Base-by-base conservation (phyloP, 78 protist genomes). In the Mantamonas sphyraenae region DNA sequence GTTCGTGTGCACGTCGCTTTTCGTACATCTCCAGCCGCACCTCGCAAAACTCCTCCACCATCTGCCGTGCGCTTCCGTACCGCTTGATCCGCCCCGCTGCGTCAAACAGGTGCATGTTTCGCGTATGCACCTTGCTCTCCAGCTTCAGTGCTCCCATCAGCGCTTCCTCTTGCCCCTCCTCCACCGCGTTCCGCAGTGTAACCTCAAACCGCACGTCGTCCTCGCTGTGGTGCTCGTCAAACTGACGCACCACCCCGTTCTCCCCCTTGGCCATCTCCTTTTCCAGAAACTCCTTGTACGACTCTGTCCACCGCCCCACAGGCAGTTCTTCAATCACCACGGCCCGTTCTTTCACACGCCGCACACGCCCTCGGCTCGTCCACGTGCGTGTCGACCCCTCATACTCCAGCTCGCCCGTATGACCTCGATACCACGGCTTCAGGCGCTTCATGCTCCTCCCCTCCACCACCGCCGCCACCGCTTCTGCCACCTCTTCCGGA, bases 101-200 rank as follows among this genome's bases (percentile, higher is more conserved):
- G 73, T 91, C 94, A 55, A 92, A 97, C 12, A 86, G 69, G 19
- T 64, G 50, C 90, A 95, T 79, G 90, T 94, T 94, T 31, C n/a
- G n/a, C n/a, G n/a, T n/a, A n/a, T n/a, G n/a, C n/a, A 10, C 35
- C 60, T 26, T 65, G 39, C 59, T 57, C 38, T 59, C 59, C 30
- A 90, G 85, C 79, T 86, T 84, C 80, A 90, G 76, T 74, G 64
- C 59, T 60, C 86, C 80, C 40, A 34, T 14, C 37, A 79, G 74
- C 31, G 77, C 90, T 1, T 1, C 55, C 12, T 28, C 38, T 28
- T 74, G 75, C 0, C 74, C 64, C 38, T 19, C 62, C 62, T 42
- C 40, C 77, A 69, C 12, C 50, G 68, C 83, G 34, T 10, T 55
- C 33, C 69, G 26, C 43, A 71, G 31, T 42, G 30, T 31, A 19